These are phyloP conservation scores for Verticillium klebahnii DNA, from an alignment of 2,329 filamentous ascomycete species.

Conservation along the genomic window DNA sequence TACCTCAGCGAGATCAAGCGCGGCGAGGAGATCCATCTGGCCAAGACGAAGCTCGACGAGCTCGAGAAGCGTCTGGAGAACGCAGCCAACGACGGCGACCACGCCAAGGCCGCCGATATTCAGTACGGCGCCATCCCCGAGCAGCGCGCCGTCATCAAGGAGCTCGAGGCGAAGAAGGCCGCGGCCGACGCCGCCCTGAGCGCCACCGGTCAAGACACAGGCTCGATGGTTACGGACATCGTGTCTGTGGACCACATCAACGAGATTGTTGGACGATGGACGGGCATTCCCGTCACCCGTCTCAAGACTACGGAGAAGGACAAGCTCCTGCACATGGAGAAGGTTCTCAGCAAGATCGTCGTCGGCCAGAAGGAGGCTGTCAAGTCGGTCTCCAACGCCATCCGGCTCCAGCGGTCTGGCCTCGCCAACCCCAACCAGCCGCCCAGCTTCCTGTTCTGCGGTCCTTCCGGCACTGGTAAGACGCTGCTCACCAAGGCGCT, in stretches of 20 bases:
- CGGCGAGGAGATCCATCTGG: conserved; percentile 86
- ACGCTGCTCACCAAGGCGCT: conserved; percentile 94
- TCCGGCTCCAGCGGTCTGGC: conserved; percentile 89
- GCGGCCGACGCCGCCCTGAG: conserved; percentile 70
- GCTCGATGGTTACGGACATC: conserved; percentile 81
- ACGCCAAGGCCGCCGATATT: conserved; percentile 84
- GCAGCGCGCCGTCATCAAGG: conserved; percentile 73
- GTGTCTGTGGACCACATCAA: conserved; percentile 98
- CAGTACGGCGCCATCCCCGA: conserved; percentile 98
- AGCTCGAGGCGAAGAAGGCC: conserved; percentile 76
- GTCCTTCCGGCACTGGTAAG: conserved; percentile 97
- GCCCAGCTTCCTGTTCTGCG: conserved; percentile 97
- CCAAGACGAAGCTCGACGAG: conserved; percentile 90
- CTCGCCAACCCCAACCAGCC: conserved; percentile 95
- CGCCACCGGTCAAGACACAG: conserved; percentile 48
- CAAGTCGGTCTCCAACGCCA: conserved; percentile 88
- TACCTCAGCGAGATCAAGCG: conserved; percentile 91
- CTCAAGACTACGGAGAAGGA: conserved; percentile 96
- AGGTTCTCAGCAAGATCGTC: conserved; percentile 74
- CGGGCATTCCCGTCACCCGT: conserved; percentile 93
- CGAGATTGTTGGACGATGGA: conserved; percentile 95
- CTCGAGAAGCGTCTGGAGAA: conserved; percentile 90
- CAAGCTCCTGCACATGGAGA: conserved; percentile 97
- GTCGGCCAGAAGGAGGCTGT: conserved; percentile 95
- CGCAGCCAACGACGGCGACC: conserved; percentile 81